Evolutionary conservation across 805 yeast genomes (phyloP).

Genomic region (Saturnispora sanitii): DNA sequence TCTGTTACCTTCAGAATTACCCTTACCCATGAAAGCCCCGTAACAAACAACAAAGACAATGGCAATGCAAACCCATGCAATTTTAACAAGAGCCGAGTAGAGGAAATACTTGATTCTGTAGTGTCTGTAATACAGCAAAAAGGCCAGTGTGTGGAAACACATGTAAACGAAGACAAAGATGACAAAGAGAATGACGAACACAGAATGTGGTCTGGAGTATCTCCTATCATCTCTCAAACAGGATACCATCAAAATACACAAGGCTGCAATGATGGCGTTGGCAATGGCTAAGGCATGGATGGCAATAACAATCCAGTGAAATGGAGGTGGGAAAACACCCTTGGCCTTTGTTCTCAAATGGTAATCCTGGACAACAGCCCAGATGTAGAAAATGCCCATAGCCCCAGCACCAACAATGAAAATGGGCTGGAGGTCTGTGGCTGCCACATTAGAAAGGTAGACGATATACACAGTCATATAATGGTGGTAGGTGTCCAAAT

Average conservation of each 20-base stretch:
- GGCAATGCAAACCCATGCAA: conserved; percentile 58
- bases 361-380: conserved; percentile 55
- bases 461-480: conserved; percentile 34
- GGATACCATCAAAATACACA: conserved; percentile 66
- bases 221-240: conserved; percentile 52
- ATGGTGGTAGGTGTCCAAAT: conserved; percentile 44
- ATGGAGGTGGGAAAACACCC: conserved; percentile 38
- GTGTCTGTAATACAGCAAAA: conserved; percentile 15
- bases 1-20: conserved; percentile 14
- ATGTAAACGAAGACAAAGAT: conserved; percentile 49
- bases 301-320: conserved; percentile 13
- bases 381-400: conserved; percentile 66
- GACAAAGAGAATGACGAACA: conserved; percentile 69
- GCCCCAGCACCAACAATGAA: conserved; percentile 70
- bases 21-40: conserved; percentile 29
- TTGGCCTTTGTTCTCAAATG: conserved; percentile 47
- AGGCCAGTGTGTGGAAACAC: conserved; percentile 15
- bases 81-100: conserved; percentile 43
- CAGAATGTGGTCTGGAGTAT: conserved; percentile 46
- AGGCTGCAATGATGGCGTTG: conserved; percentile 32
- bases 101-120: conserved; percentile 23
- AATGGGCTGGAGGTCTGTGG: conserved; percentile 74
- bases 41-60: conserved; percentile 60
- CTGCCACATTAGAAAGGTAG: conserved; percentile 81
- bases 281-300: conserved; percentile 21